Evolutionary conservation across 2,329 filamentous ascomycete species (phyloP), one percentile per base, ranked within the genome.

Genomic region (Fusarium sp.): DNA sequence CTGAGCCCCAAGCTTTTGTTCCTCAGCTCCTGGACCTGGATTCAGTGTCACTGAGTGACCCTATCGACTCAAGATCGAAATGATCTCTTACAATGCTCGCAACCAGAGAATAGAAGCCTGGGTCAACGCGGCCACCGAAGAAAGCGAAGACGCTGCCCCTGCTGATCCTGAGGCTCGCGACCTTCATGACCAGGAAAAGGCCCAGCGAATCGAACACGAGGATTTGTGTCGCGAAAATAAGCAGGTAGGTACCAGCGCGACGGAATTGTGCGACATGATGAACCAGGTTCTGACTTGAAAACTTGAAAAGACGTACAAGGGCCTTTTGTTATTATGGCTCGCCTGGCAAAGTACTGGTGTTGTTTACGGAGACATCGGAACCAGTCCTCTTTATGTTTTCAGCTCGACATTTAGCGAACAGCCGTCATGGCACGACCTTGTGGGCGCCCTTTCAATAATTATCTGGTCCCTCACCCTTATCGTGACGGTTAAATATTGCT

Each of bases 351-450:
- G 85, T 4, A 85, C 84, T 28, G 89, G 89, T 49, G 87, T 89
- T 39, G 91, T 91, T 49, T 91, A 91, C 63, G 89, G 89, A 23
- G 89, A 91, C 67, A 90, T 91, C 71, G 89, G 88, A 56, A 85
- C 82, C 20, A 87, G 84, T 61, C 89, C 88, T n/a, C 85, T 92
- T 19, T 92, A 92, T 70, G 89, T 91, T 19, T 91, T 81, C 75
- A 91, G 88, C 19, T 89, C 86, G n/a, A 90, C 88, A 1, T 92
- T 92, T 71, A 80, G 82, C 24, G 77, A 79, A 4, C 77, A 83
- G 17, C 88, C 88, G 1, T 81, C 78, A 8, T 84, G 85, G 67
- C 80, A 86, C 21, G 86, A 90, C 67, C 80, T 92, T 4, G 80
- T 91, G 44, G 87, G 89, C 45, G 88, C 86, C 0, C 78, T 91